Base-by-base conservation (phyloP, 192 early-diverging fungal genomes). In the Rhizophagus clarus region DNA sequence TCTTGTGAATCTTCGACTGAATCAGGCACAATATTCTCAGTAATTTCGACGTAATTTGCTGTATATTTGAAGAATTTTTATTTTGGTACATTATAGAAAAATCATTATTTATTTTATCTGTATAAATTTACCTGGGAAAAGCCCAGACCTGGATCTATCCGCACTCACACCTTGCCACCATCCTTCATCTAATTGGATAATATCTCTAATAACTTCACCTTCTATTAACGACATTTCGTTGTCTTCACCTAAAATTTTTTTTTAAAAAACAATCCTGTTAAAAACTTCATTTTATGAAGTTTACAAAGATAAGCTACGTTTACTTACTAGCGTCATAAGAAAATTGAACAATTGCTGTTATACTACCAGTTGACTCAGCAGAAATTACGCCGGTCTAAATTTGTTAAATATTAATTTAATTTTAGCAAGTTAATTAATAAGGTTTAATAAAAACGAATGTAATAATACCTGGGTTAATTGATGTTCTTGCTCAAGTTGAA, bases 101-200 rank as follows among this genome's bases (percentile, higher is more conserved):
- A 42, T n/a, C n/a, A n/a, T n/a, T n/a, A n/a, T 22, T 5, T n/a
- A 10, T 14, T 11, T 3, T 64, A 24, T 37, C 14, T 15, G 37
- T n/a, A 22, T 72, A 40, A n/a, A 72, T 34, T 87, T 90, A 81
- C 88, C 88, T 29, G 96, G 96, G 87, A 98, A 98, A 49, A 97
- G 82, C 34, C 96, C 96, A 49, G 87, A 87, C 12, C 91, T 86
- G 28, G 85, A 81, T 14, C 95, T 95, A 81, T 94, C 90, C 72
- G 93, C 86, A 74, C 91, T 93, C 34, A 88, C 87, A 72, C 95
- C 97, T 60, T 91, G 89, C 97, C 96, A 97, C 97, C 97, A 98
- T 51, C 94, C 96, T 49, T 95, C 93, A 83, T 95, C 95, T 63
- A 95, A 66, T 85, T 95, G 89, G 22, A 93, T 91, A 60, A 98